Evolutionary conservation across 108 stramenopile species (phyloP), one percentile per base, ranked within the genome.

Genomic region (Poteriospumella lacustris): DNA sequence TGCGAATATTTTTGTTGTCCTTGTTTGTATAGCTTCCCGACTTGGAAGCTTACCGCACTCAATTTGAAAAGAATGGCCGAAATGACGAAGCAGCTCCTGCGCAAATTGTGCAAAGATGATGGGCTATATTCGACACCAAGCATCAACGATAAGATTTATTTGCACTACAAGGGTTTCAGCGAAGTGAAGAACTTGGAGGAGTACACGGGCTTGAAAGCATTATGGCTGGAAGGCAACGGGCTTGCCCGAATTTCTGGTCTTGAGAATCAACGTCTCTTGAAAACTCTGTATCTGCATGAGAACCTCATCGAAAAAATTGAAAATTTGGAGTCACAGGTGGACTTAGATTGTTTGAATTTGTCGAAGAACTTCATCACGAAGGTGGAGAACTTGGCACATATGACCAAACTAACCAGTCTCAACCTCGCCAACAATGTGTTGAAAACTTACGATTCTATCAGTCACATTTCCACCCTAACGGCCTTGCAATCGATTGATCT

Each of bases 221-320:
- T 92, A 12, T 91, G 87, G 85, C 82, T 92, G 26, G 89, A 90
- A 60, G 88, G 86, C 15, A 89, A 90, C 44, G 89, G 88, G 3
- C 69, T 89, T 34, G 29, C 44, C 1, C 68, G 62, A 47, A 86
- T 89, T 31, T 73, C 83, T 70, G 88, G 88, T 5, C 82, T 90
- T 34, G 84, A 85, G 41, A 42, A 68, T 19, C 86, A 84, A 33
- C 80, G 56, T 15, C 43, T 80, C 40, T 47, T 90, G 79, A 78
- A 83, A 42, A 84, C 86, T 1, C 83, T 90, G 42, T 88, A 85
- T 58, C 47, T 88, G 42, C 89, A 90, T 34, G 88, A 90, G 73
- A 90, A 90, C 69, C 43, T 82, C 28, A 88, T 90, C 40, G 88
- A 86, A 39, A 80, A 85, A 52, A 88, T 86, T 26, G 86, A 88